phyloP scores from a whole-genome alignment of 768 basidiomycete species.

The Hydnomerulius pinastri region DNA sequence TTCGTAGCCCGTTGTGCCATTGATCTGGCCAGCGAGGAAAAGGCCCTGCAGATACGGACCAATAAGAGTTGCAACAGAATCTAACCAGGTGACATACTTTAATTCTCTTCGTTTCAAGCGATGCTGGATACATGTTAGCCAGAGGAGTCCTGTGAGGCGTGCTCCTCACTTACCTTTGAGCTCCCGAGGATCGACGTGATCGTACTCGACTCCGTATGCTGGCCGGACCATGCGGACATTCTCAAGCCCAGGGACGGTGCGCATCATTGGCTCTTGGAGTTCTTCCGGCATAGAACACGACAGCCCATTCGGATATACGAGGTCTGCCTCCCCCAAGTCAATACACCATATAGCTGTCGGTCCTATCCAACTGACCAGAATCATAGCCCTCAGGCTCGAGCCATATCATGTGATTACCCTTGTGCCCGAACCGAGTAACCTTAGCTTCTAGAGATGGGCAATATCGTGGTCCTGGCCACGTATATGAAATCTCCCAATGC shows the following conservation, averaged over 20 bases:
- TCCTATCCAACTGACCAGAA: slow-evolving; percentile 53
- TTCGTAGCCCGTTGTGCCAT: slow-evolving; percentile 92
- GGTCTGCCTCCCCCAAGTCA: slow-evolving; percentile 43
- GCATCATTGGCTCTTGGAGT: slow-evolving; percentile 79
- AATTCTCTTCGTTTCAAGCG: slow-evolving; percentile 85
- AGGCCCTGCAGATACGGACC: slow-evolving; percentile 52
- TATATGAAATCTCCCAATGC: background rate
- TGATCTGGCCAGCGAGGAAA: slow-evolving; percentile 90
- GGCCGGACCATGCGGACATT: slow-evolving; percentile 81
- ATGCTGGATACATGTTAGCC: slow-evolving; percentile 45
- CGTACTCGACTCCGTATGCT: slow-evolving; percentile 93
- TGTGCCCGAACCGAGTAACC: slow-evolving; percentile 75
- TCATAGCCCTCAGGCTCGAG: slow-evolving; percentile 92
- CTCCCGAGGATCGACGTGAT: slow-evolving; percentile 85
- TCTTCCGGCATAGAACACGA: slow-evolving; percentile 89
- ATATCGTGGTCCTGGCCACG: slow-evolving; percentile 73
- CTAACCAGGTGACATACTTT: slow-evolving; percentile 39
- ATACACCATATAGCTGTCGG: background rate
- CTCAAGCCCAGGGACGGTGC: slow-evolving; percentile 83
- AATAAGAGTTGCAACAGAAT: background rate
- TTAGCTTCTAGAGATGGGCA: slow-evolving; percentile 92
- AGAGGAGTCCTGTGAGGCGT: background rate
- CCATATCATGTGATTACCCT: slow-evolving; percentile 76
- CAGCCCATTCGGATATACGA: slow-evolving; percentile 90
- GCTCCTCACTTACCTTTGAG: slow-evolving; percentile 55